Evolutionary conservation across 1,139 yeast species (phyloP).

Genomic region (Oligophagozyma castellii): DNA sequence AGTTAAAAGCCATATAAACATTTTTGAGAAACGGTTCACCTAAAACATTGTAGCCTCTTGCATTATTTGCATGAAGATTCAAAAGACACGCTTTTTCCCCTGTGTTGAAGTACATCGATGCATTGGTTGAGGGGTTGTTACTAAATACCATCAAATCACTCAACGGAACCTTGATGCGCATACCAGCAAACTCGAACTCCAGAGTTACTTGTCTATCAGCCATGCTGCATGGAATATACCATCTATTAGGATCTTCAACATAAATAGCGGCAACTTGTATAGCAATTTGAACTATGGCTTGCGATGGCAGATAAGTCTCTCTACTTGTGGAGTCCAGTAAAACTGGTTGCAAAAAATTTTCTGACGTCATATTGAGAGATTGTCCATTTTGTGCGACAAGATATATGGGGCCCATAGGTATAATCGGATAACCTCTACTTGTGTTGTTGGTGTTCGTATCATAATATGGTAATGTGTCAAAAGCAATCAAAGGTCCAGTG

Average conservation of each 20-base stretch:
- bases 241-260: conserved; percentile 33
- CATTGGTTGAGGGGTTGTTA: conserved; percentile 14
- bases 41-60: conserved; percentile 40
- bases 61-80: conserved; percentile 37
- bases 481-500: conserved; percentile 34
- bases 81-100: conserved; percentile 53
- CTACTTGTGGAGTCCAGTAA: conserved; percentile 45
- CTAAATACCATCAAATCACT: conserved; percentile 35
- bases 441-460: conserved; percentile 22
- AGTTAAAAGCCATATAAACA: conserved; percentile 54
- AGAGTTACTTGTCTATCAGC: conserved; percentile 40
- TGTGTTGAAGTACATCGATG: conserved; percentile 32
- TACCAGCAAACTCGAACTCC: conserved; percentile 40
- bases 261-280: conserved; percentile 64
- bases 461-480: conserved; percentile 34
- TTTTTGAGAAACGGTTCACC: conserved; percentile 50
- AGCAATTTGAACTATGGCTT: conserved; percentile 49
- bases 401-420: conserved; percentile 41
- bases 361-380: conserved; percentile 26
- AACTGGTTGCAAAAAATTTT: conserved; percentile 35
- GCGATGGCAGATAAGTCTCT: conserved; percentile 45
- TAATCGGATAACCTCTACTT: conserved; percentile 36
- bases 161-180: conserved; percentile 41
- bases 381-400: conserved; percentile 33
- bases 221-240: conserved; percentile 56